phyloP scores from a whole-genome alignment of 108 stramenopile genomes.

The Skeletonema costatum region DNA sequence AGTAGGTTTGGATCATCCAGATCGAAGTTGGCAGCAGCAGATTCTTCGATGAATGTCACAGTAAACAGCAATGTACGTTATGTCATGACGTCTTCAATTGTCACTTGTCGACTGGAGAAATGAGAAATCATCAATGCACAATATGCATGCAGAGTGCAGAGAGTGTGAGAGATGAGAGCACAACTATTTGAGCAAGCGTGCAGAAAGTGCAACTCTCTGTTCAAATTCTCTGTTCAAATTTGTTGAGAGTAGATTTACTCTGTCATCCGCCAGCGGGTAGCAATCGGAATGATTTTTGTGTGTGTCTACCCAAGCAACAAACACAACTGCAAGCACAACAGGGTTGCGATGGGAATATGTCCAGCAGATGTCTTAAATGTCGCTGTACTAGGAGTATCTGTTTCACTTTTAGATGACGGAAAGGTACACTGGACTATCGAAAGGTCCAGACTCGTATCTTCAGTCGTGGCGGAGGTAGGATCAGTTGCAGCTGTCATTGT shows the following conservation, averaged over 20 bases:
- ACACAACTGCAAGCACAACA: neutral
- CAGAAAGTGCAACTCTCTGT: neutral
- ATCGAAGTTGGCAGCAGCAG: too few relatives aligned
- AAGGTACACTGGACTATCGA: neutral
- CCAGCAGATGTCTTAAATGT: neutral
- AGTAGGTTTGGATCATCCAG: too few relatives aligned
- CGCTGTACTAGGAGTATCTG: neutral
- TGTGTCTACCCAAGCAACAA: neutral
- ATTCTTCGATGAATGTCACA: too few relatives aligned
- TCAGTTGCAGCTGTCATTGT: constrained; percentile 1
- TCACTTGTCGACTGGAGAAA: too few relatives aligned
- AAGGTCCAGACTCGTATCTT: neutral
- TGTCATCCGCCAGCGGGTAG: neutral
- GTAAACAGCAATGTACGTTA: too few relatives aligned
- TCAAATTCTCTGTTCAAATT: neutral
- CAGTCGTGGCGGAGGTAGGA: neutral
- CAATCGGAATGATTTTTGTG: too few relatives aligned
- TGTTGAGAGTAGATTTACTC: neutral
- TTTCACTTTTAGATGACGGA: neutral
- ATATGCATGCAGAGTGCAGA: too few relatives aligned
- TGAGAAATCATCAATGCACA: too few relatives aligned
- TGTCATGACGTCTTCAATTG: too few relatives aligned
- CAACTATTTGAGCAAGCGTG: too few relatives aligned
- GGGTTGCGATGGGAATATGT: neutral
- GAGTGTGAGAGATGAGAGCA: too few relatives aligned